Evolutionary conservation across 2,329 filamentous ascomycete genomes (phyloP), one percentile per base, ranked within the genome.

Genomic region (Scorias spongiosa): DNA sequence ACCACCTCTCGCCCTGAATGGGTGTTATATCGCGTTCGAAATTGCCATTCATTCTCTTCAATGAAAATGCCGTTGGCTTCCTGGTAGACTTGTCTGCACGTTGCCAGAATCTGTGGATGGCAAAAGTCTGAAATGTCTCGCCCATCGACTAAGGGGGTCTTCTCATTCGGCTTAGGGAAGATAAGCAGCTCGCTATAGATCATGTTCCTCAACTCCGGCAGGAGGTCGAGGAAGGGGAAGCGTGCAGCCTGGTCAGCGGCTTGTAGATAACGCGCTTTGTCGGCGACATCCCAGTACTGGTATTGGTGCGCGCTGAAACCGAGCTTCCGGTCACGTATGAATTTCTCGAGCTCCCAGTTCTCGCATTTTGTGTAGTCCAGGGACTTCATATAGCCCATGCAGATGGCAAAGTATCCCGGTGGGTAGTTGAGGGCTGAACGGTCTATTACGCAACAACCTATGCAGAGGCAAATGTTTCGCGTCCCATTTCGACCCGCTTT

Each of bases 21-120:
- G 20, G 20, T 26, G 20, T 26, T 26, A 7, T 26, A 26, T 7
- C 32, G 32, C 11, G 15, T 15, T 36, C 32, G 3, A 12, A 36
- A 15, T 36, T 36, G 32, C 32, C 32, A 36, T 12, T 15, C 12
- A 36, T 54, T 56, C 20, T 50, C 47, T 11, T 42, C 46, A 41
- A 56, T 55, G 1, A 58, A 47, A 9, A 58, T 47, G 1, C 41
- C 37, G 4, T 26, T 45, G 2, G 50, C 54, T 38, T 59, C 57
- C 6, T 48, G 37, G 44, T 56, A 44, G 12, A 55, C 30, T 29
- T 50, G 44, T 38, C 48, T 51, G 41, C 44, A 48, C 7, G 39
- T 42, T 4, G 38, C 20, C 2, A 56, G 44, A 14, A 51, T 46
- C 10, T 29, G 41, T 5, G 47, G 28, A 17, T 34, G 40, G 28